A percentile compares a stretch with the other conserved stretches of the same genome.
Evolutionary conservation across 352 stramenopile genomes (phyloP).

Genomic region (Globisporangium ultimum): DNA sequence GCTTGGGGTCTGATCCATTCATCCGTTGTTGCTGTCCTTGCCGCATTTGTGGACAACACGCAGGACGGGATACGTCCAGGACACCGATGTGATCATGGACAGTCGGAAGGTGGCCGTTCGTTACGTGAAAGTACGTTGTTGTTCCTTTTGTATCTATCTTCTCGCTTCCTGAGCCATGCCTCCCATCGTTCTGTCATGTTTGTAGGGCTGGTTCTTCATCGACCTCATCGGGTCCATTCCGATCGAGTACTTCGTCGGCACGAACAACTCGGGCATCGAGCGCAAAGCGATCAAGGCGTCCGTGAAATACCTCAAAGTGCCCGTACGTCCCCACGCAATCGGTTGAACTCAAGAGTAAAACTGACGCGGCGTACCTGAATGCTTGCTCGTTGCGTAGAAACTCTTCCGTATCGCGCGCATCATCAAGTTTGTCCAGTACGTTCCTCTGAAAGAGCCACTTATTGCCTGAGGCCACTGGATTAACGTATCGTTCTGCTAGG

Average conservation of each 20-base stretch:
- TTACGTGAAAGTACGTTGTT: constrained; percentile 35
- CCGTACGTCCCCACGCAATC: constrained; percentile 30
- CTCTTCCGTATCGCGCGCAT: constrained; percentile 54
- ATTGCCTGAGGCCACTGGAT: background rate
- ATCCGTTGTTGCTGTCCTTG: background rate
- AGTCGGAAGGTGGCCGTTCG: constrained; percentile 39
- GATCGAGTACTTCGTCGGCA: constrained; percentile 38
- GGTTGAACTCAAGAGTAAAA: too few species aligned
- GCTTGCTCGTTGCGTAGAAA: constrained; percentile 29
- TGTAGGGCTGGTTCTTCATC: constrained; percentile 48
- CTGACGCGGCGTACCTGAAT: too few species aligned
- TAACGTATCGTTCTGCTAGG: constrained; percentile 16
- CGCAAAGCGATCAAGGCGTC: constrained; percentile 61
- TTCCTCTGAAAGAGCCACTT: background rate
- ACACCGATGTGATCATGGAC: constrained; percentile 57
- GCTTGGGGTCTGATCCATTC: too few species aligned
- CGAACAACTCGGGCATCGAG: constrained; percentile 31
- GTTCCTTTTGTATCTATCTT: background rate
- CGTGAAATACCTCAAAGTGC: constrained; percentile 62
- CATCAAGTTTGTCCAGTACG: constrained; percentile 66
- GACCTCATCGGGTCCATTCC: constrained; percentile 56
- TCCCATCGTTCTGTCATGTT: too few species aligned
- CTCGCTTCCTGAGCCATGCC: too few species aligned
- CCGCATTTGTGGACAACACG: too few species aligned
- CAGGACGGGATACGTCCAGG: constrained; percentile 54